Evolutionary conservation across 129 eudicot species (phyloP), one percentile per base, ranked within the genome.

Genomic region (Tagetes patula): DNA sequence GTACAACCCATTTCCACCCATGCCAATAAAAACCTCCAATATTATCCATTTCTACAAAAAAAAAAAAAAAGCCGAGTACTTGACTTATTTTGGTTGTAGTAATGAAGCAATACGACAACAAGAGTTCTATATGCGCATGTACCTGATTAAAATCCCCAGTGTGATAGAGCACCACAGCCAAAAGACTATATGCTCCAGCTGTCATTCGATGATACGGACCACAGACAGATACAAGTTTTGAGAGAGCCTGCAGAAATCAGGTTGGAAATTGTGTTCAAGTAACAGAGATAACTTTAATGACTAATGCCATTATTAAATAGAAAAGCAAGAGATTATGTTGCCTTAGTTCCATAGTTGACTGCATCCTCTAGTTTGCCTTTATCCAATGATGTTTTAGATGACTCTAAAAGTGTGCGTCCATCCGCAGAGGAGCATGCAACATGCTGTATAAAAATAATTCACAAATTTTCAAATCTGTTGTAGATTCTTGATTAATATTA

Each of bases 171-270:
- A 94, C 98, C 53, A 94, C 98, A 77, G 97, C 98, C 85, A 94
- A 82, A 77, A 94, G 96, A 86, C 98, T 94, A 80, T 94, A 94
- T 70, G 98, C 98, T 13, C 98, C 98, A 5, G 96, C 96, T 32
- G 98, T 94, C 96, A 94, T 94, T 67, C 98, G 91, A 87, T 94
- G 98, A 80, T 90, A 94, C 65, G 98, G 98, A 63, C 98, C 98
- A 83, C 98, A 94, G 5, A 94, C 97, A 10, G 91, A 78, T 41
- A 86, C 93, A 56, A 94, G 91, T 84, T 88, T 94, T 13, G 93
- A 79, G 45, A 94, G 88, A 77, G 98, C 98, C 96, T 94, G 75
- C 81, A 87, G 41, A 82, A 77, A 49, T 70, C 40, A 34, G 67
- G 76, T 36, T 47, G 36, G 3, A 46, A 36, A n/a, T 42, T 76